phyloP scores from a whole-genome alignment of 2,329 filamentous ascomycete genomes.

The Alternaria gaisen region DNA sequence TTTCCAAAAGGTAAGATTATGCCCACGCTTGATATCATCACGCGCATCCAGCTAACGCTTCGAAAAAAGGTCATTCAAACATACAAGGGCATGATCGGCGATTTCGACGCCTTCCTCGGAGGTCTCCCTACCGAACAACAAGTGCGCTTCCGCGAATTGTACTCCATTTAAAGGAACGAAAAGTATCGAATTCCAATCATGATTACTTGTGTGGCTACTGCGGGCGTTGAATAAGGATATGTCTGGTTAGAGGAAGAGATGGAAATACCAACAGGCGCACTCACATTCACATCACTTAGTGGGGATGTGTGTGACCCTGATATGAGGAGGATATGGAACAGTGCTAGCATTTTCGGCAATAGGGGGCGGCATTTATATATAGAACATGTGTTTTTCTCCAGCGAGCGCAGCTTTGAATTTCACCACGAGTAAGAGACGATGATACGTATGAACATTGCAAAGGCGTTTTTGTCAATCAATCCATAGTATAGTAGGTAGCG shows the following conservation, averaged over 20 bases:
- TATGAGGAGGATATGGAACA: not conserved
- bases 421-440: not conserved
- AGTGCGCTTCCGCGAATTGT: conserved; percentile 55
- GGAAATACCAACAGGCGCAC: conserved; percentile 31
- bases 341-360: conserved; percentile 6
- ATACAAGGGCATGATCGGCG: conserved; percentile 64
- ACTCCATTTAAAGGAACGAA: conserved; percentile 41
- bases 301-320: not conserved
- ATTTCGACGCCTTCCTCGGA: conserved; percentile 62
- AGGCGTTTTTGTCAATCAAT: not conserved
- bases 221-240: conserved; percentile 37
- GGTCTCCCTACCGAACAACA: conserved; percentile 56
- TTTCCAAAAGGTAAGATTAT: conserved; percentile 68
- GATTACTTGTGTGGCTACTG: conserved; percentile 24
- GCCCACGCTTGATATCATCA: not conserved
- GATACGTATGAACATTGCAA: not conserved
- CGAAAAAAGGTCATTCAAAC: conserved; percentile 57
- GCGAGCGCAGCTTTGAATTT: not conserved
- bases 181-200: conserved; percentile 17
- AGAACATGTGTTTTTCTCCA: not conserved
- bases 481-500: not conserved
- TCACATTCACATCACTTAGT: not conserved
- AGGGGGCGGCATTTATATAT: not conserved
- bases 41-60: conserved; percentile 16
- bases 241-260: conserved; percentile 34